Base-by-base conservation (phyloP, 2,329 filamentous ascomycete genomes). In the Passalora sequoiae region DNA sequence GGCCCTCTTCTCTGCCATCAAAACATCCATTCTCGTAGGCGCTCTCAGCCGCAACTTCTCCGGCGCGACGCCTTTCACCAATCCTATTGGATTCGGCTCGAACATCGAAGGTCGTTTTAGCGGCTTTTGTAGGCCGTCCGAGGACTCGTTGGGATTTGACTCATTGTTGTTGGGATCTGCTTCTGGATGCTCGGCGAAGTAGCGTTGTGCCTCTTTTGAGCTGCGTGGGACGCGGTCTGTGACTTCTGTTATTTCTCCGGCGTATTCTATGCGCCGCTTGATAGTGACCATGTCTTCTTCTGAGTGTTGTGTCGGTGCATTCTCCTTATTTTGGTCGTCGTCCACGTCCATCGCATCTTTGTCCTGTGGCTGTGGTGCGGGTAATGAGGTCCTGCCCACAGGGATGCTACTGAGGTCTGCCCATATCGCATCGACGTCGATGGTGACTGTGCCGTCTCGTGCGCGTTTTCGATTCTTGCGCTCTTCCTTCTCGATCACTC, bases 371-470 rank as follows among this genome's bases (percentile, higher is more conserved):
- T 35, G 22, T 15, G 38, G 30, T 17, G 54, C 49, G 9, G 50
- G 42, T 6, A 49, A 30, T 12, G 51, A 25, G 9, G 44, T 45
- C 27, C 59, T 46, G 10, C 62, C 62, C 4, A 65, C 38, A 9
- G 62, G 62, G 15, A 56, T 49, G 13, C 47, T 55, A 37, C 72
- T 75, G 66, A 79, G 70, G 46, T 69, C 67, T 40, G 65, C 69
- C 76, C 76, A 79, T 37, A 79, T 47, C 13, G 69, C 68, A 46
- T 78, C 68, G 4, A 79, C 73, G 47, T 79, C 74, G 28, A 78
- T 67, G 0, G 76, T 78, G 38, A 74, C 74, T 21, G 69, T 68
- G 12, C 58, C 32, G 70, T 71, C 42, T 39, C 53, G 21, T 35
- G 50, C 49, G 67, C 64, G 69, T 31, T 71, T 70, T 10, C 73